Conservation (phyloP, 2,329 filamentous ascomycete genomes). For the Colletotrichum sp. region DNA sequence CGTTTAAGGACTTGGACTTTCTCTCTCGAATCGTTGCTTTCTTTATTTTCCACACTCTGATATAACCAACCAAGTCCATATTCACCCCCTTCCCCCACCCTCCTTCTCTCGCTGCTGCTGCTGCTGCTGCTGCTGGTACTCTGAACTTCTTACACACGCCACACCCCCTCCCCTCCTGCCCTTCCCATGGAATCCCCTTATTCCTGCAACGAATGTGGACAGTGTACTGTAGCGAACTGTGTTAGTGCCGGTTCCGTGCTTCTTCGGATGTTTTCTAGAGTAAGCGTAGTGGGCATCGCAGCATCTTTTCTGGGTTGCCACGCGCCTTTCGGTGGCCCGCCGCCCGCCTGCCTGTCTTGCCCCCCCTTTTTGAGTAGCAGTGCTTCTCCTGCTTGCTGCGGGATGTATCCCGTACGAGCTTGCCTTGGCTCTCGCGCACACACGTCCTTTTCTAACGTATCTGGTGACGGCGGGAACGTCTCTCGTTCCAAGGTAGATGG, state of each 20-base stretch:
- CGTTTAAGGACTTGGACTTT: neutral
- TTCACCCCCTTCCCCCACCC: neutral
- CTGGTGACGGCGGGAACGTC: neutral
- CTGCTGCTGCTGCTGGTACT: neutral
- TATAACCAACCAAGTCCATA: neutral
- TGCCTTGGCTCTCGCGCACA: neutral
- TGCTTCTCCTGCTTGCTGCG: neutral
- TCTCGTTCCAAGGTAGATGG: neutral
- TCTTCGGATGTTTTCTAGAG: slow-evolving; percentile 2
- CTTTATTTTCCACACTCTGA: neutral
- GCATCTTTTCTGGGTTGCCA: neutral
- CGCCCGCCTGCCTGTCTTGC: neutral
- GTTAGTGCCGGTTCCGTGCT: neutral
- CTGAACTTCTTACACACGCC: neutral
- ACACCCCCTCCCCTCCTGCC: neutral
- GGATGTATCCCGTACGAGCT: neutral
- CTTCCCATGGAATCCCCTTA: neutral
- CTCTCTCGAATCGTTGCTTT: neutral
- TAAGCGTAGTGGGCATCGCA: neutral
- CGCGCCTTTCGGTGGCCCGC: neutral
- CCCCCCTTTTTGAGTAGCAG: neutral
- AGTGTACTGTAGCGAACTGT: slow-evolving; percentile 5
- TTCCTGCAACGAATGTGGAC: neutral
- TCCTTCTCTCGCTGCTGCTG: neutral
- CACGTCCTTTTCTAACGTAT: neutral